Base-by-base conservation (phyloP, 2,329 filamentous ascomycete species). In the Xylariaceae sp. region DNA sequence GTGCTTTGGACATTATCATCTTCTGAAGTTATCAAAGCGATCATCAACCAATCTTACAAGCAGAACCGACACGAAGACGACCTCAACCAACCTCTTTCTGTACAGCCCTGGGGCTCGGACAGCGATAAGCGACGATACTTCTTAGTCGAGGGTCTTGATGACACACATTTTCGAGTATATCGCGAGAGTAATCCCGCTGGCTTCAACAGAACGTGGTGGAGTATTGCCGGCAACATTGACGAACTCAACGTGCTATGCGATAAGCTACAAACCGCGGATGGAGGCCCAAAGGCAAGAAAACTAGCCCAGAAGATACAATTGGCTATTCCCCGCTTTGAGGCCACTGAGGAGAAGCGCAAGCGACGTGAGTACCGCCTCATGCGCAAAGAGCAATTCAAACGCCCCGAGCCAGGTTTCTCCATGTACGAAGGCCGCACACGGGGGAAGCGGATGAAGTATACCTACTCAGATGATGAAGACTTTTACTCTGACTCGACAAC, bases 381-480 rank as follows among this genome's bases (percentile, higher is more conserved):
- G 67, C 91, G 91, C 62, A 94, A 94, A 70, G 91, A 94, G 60
- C 88, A 90, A 57, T 98, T 98, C 76, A 84, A 89, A 64, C 86
- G 92, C 4, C 92, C 92, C 5, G 93, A 96, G 66, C 88, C 90
- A 8, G 92, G 92, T 4, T 96, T 94, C 71, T 97, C 93, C 1
- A 80, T 96, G 56, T 99, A 99, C 73, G 95, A 99, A 77, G 95
- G 95, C 46, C 91, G 95, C 50, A 99, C 96, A 4, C 87, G 95
- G 57, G 95, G 95, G 54, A 98, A 99, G 79, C 90, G 94, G 60
- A 90, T 96, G 77, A 96, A 93, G 74, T 99, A 99, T 71, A 99
- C 92, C 0, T 99, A 91, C 71, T 96, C 92, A 0, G 93, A 97
- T 49, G 91, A 96, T 21, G 91, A 96, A 31, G 86, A 88, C 14